Conservation (phyloP, 129 eudicot genomes). For the Helianthus annuus region HanXRQr2.0-SUNRISE NC_035443.2:159975157-159975656, state of each 20-base stretch:
- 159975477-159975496: no score
- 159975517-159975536: no score
- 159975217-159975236: no score
- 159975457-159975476: not conserved
- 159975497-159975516: no score
- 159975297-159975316: not conserved
- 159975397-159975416: not conserved
- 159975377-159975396: not conserved
- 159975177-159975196: not conserved
- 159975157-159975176: not conserved
- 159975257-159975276: not conserved
- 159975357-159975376: not conserved
- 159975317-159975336: not conserved
- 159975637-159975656: no score
- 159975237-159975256: no score
- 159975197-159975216: not conserved
- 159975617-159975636: no score
- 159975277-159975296: not conserved
- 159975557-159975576: no score
- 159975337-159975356: not conserved
- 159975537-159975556: no score
- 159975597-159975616: no score
- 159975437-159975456: not conserved
- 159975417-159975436: not conserved
- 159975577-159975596: no score